Conservation (phyloP, 805 yeast genomes). For the Lipomyces yamadae region DNA sequence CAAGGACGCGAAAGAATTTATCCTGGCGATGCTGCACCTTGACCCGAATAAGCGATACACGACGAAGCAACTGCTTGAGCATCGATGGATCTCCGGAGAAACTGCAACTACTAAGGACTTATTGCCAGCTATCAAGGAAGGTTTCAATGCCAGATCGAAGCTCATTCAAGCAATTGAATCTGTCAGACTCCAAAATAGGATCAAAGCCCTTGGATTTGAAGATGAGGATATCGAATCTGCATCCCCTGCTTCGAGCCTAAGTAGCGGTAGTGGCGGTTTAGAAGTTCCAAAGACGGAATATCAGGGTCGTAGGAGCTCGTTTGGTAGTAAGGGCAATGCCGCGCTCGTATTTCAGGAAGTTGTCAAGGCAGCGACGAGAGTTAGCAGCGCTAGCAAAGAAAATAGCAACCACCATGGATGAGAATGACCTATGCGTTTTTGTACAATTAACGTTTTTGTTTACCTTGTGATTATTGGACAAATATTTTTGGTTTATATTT, state of each 20-base stretch:
- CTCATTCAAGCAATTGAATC: constrained; percentile 85
- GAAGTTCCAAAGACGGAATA: not conserved
- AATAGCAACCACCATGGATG: constrained; percentile 4
- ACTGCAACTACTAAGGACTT: constrained; percentile 61
- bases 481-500: not conserved
- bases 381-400: constrained; percentile 52
- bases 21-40: constrained; percentile 68
- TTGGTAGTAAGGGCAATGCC: constrained; percentile 30
- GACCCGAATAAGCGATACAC: constrained; percentile 74
- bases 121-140: constrained; percentile 77
- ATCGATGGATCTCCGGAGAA: constrained; percentile 69
- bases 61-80: constrained; percentile 57
- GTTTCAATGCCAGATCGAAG: constrained; percentile 81
- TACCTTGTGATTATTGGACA: not conserved
- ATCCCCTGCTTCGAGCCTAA: not conserved
- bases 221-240: constrained; percentile 52
- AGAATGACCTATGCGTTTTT: not conserved
- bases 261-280: not conserved
- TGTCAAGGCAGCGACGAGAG: constrained; percentile 68
- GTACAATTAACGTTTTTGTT: not conserved
- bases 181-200: constrained; percentile 78
- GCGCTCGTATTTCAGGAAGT: constrained; percentile 61
- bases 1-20: constrained; percentile 78
- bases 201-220: constrained; percentile 66
- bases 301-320: constrained; percentile 17